These are phyloP conservation scores for Phanerochaete sordida DNA, from an alignment of 768 basidiomycete species.

Conservation along the genomic window DNA sequence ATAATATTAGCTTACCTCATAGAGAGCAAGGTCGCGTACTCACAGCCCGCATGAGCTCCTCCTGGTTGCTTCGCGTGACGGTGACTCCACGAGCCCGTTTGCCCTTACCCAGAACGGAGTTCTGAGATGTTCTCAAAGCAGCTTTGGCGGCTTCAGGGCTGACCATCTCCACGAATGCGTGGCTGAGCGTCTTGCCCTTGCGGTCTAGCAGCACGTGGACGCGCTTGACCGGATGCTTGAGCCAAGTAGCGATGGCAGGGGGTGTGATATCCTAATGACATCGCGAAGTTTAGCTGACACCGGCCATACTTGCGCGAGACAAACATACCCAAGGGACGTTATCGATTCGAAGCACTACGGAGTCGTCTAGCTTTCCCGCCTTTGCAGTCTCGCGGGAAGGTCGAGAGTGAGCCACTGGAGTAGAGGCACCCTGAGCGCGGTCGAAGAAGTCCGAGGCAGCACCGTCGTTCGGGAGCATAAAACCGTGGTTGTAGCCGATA, in stretches of 20 bases:
- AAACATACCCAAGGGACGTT: constrained; percentile 82
- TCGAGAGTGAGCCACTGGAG: constrained; percentile 25
- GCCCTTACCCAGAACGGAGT: constrained; percentile 71
- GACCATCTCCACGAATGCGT: constrained; percentile 76
- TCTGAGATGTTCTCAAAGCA: constrained; percentile 57
- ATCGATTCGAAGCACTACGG: constrained; percentile 73
- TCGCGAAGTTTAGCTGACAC: neutral
- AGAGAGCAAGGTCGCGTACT: constrained; percentile 20
- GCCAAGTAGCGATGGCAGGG: constrained; percentile 61
- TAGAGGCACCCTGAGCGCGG: constrained; percentile 29
- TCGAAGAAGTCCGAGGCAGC: constrained; percentile 27
- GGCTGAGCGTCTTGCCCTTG: constrained; percentile 81
- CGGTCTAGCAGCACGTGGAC: constrained; percentile 78
- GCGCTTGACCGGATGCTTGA: constrained; percentile 64
- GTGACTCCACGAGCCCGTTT: constrained; percentile 81
- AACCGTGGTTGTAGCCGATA: neutral
- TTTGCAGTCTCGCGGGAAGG: neutral
- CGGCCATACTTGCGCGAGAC: neutral
- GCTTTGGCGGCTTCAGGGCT: constrained; percentile 59
- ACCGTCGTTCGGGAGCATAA: neutral
- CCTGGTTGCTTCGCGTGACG: constrained; percentile 74
- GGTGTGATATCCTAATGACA: constrained; percentile 75
- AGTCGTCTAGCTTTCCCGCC: constrained; percentile 13
- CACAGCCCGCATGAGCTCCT: constrained; percentile 80
- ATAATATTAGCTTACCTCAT: neutral